Evolutionary conservation across 2,329 filamentous ascomycete genomes (phyloP).

Genomic region (Sarocladium strictum): DNA sequence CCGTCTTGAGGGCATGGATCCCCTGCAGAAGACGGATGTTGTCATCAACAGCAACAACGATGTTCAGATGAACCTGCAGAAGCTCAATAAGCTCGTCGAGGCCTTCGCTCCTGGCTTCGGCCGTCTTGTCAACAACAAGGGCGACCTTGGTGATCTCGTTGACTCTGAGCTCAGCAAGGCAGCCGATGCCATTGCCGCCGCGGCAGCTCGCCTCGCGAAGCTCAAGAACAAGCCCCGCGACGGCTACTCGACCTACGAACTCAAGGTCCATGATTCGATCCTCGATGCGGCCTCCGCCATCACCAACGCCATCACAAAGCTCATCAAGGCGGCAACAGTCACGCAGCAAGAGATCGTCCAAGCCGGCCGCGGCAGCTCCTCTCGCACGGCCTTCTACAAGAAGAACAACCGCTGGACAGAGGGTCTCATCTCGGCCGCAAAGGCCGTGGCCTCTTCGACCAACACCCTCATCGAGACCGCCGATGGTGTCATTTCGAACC

Average conservation of each 20-base stretch:
- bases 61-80: conserved; percentile 88
- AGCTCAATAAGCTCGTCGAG: conserved; percentile 88
- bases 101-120: conserved; percentile 81
- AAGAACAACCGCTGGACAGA: conserved; percentile 99
- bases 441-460: conserved; percentile 88
- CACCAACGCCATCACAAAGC: conserved; percentile 84
- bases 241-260: conserved; percentile 90
- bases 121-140: conserved; percentile 72
- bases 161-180: conserved; percentile 89
- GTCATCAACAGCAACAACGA: conserved; percentile 98
- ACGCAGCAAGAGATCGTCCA: conserved; percentile 96
- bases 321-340: conserved; percentile 89
- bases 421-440: conserved; percentile 92
- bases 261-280: conserved; percentile 93
- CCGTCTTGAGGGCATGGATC: conserved; percentile 83
- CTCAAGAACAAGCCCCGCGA: conserved; percentile 96
- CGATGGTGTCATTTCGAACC: conserved; percentile 85
- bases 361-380: conserved; percentile 81
- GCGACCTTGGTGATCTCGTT: conserved; percentile 88
- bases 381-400: conserved; percentile 95
- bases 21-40: conserved; percentile 89
- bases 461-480: conserved; percentile 97
- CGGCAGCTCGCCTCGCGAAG: conserved; percentile 81
- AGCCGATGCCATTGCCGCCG: conserved; percentile 90
- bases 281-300: conserved; percentile 89